Evolutionary conservation across 768 basidiomycete genomes (phyloP), one percentile per base, ranked within the genome.

Genomic region (Psilocybe sp.): DNA sequence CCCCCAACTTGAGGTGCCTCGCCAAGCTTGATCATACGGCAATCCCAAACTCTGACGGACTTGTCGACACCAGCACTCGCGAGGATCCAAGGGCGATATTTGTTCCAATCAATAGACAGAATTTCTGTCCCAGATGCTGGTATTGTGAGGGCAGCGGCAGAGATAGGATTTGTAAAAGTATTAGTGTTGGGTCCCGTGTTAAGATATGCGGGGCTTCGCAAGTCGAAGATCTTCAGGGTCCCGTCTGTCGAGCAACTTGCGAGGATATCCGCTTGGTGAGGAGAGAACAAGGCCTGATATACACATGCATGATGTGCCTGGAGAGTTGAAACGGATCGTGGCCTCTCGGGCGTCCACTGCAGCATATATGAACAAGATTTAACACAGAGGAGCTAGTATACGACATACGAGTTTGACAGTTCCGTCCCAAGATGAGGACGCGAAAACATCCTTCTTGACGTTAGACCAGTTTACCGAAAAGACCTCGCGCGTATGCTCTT

Each of bases 381-480:
- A 16, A 31, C 23, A 31, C 18, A 47, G 18, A 34, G 31, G 38
- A 31, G 13, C 4, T 32, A 19, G 23, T 3, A 7, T 5, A 39
- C 5, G 5, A 75, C 89, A 41, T 54, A 94, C 95, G 42, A 97
- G 60, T 70, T 97, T 98, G 37, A 95, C 79, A 12, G 77, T 79
- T 20, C 92, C 92, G 61, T 98, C 96, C 95, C 95, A 98, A 11
- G 87, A 91, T 19, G 90, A 80, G 10, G 93, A 93, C 8, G 78
- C 81, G 64, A 97, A 95, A 1, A 80, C 80, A 55, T 92, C 88
- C 64, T 96, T 97, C 59, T 86, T 84, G 53, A 95, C 67, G 68
- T 97, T 98, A 54, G 88, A 93, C 95, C 96, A 98, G 66, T 98
- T 92, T 5, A 98, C 82, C 10, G 87, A 88, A 72, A 91, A 94